Base-by-base conservation (phyloP, 495 filamentous ascomycete species). In the Tuber brumale region DNA sequence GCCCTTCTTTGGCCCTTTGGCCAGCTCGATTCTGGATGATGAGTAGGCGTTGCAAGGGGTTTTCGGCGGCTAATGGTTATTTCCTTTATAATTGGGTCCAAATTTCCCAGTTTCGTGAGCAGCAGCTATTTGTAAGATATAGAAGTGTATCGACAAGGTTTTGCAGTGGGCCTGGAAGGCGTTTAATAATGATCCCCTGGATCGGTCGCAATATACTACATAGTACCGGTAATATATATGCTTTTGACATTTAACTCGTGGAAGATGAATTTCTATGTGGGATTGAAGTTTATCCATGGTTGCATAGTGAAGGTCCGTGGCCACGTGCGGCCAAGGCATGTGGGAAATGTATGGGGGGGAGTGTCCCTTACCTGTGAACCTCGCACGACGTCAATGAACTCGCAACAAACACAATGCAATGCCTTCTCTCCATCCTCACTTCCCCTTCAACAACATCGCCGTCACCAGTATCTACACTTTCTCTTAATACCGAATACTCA, bases 11-110 rank as follows among this genome's bases (percentile, higher is more conserved):
- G 93, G 93, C 14, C 86, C 86, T 46, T 86, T 97, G 83, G 95
- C 95, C 51, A 97, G 92, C 85, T 91, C 91, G 37, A 94, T 97
- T 84, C 87, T 98, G 75, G 95, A 98, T 85, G 91, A 96, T 83
- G 95, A 98, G 86, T 98, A 84, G 75, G 73, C 7, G 57, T 66
- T 9, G 27, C 57, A 66, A 66, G 57, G 57, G n/a, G 14, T 35
- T 19, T 27, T 19, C 57, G 57, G 57, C 5, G 14, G 31, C 35
- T 66, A 31, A 66, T 66, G 27, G 57, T 18, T 66, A 66, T 66
- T 66, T 35, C 57, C 31, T 66, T 66, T 66, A 31, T 35, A 12
- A 35, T 18, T 14, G 27, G 57, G 12, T 14, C 14, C 12, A 14
- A 35, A 66, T 35, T 35, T 66, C n/a, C 14, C 31, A 1, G 27